Base-by-base conservation (phyloP, 2,329 filamentous ascomycete genomes). In the Penicillium sp. region DNA sequence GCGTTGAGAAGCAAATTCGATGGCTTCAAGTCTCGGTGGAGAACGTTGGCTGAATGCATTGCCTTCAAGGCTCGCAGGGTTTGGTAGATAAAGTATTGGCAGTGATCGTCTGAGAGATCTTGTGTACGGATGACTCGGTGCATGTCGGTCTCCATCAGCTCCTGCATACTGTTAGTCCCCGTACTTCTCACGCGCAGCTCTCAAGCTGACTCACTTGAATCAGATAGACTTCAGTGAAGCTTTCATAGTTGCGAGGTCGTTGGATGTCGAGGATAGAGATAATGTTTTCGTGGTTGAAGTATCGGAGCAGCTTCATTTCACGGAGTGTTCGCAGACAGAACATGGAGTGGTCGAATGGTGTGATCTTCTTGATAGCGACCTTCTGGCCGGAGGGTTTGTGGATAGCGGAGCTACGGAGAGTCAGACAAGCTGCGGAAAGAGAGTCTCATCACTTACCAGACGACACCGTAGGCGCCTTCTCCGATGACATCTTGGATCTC, bases 61-160 rank as follows among this genome's bases (percentile, higher is more conserved):
- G 94, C 94, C 81, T 99, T 99, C 68, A 99, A 82, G 10, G 93
- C 94, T 67, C 94, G 92, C 54, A 99, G 85, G 2, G 94, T 99
- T 80, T 99, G 94, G 82, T 99, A 99, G 77, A 99, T 99, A 79
- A 99, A 99, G 80, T 99, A 99, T 77, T 99, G 94, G 84, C 94
- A 99, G 76, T 99, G 94, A 74, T 99, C 94, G 75, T 99, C 94
- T 36, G 94, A 97, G 43, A 99, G 85, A 71, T 99, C 94, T 77
- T 99, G 94, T 38, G 94, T 99, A 66, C 94, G 91, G 70, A 99
- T 99, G 63, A 99, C 94, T 64, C 94, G 87, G 76, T 99, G 94
- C 94, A 99, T 99, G 71, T 99, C 94, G 45, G 94, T 99, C 80
- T 99, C 94, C 94, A 99, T 99, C 67, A 99, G 85, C 77, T 96